Percentiles rank a stretch among this genome's conserved stretches.
These are phyloP conservation scores for Lentinula lateritia DNA, from an alignment of 768 basidiomycete genomes.

Conservation along the genomic window DNA sequence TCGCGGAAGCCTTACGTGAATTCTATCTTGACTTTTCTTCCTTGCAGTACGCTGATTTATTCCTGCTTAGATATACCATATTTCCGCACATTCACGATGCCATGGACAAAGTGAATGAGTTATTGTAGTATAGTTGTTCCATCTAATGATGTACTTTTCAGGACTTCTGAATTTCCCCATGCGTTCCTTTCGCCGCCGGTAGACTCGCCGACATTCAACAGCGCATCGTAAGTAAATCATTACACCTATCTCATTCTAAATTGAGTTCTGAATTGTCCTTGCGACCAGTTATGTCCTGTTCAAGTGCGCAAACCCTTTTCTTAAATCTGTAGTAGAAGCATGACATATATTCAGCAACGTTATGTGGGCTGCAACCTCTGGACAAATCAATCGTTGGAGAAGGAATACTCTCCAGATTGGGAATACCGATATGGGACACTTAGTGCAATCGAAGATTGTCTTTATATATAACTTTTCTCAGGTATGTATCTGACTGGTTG, in stretches of 20 bases:
- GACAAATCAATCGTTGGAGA: constrained; percentile 65
- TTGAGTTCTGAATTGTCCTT: background rate
- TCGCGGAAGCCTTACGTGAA: constrained; percentile 59
- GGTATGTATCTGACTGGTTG: constrained; percentile 18
- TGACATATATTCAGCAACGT: constrained; percentile 35
- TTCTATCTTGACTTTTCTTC: background rate
- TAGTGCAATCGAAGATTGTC: constrained; percentile 54
- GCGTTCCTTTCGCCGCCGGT: constrained; percentile 61
- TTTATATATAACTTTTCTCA: constrained; percentile 69
- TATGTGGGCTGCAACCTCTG: constrained; percentile 61
- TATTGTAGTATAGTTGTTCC: background rate
- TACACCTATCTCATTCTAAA: background rate
- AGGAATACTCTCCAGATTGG: constrained; percentile 40
- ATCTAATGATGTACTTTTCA: constrained; percentile 13
- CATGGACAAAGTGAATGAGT: constrained; percentile 44
- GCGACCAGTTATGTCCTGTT: constrained; percentile 49
- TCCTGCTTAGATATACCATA: constrained; percentile 47
- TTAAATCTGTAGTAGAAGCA: background rate
- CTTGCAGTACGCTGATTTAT: no score
- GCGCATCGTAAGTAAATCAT: constrained; percentile 37
- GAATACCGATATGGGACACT: constrained; percentile 54
- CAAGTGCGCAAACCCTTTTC: constrained; percentile 30
- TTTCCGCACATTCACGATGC: constrained; percentile 61
- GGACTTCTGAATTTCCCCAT: constrained; percentile 58
- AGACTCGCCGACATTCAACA: constrained; percentile 57